These are phyloP conservation scores for Penicillium sp. DNA, from an alignment of 2,329 filamentous ascomycete species.

Conservation along the genomic window DNA sequence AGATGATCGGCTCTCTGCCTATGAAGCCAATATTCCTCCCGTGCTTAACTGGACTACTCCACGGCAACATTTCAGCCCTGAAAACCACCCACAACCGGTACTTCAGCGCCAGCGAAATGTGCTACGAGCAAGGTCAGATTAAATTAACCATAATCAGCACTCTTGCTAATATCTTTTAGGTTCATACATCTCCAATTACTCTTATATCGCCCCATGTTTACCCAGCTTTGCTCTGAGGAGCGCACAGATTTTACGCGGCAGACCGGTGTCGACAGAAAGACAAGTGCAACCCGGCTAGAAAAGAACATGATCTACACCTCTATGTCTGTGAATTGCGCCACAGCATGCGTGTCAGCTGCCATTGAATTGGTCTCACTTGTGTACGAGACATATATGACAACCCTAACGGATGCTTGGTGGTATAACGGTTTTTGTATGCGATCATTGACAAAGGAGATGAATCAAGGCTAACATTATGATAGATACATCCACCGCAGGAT, in stretches of 20 bases:
- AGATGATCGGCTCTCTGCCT: slow-evolving; percentile 26
- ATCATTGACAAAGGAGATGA: background rate
- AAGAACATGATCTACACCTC: slow-evolving; percentile 27
- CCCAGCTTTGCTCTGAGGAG: slow-evolving; percentile 31
- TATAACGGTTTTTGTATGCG: slow-evolving; percentile 42
- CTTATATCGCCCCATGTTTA: slow-evolving; percentile 37
- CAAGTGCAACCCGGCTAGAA: slow-evolving; percentile 1
- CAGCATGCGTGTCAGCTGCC: slow-evolving; percentile 31
- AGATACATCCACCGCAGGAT: slow-evolving; percentile 34
- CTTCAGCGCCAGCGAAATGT: slow-evolving; percentile 32
- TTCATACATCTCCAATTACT: slow-evolving; percentile 35
- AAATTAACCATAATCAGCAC: background rate
- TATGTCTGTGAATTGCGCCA: slow-evolving; percentile 31
- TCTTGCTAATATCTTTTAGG: slow-evolving; percentile 13
- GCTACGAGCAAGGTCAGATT: slow-evolving; percentile 27
- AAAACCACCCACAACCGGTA: slow-evolving; percentile 2
- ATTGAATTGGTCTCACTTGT: slow-evolving; percentile 33
- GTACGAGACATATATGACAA: slow-evolving; percentile 28
- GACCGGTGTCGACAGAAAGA: slow-evolving; percentile 2
- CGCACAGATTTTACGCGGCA: slow-evolving; percentile 8
- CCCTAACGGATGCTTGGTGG: slow-evolving; percentile 37
- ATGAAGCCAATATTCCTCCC: slow-evolving; percentile 23
- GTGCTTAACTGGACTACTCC: slow-evolving; percentile 26
- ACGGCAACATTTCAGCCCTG: background rate
- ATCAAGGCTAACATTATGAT: background rate